phyloP scores from a whole-genome alignment of 768 basidiomycete species.

The Rhodotorula babjevae region DNA sequence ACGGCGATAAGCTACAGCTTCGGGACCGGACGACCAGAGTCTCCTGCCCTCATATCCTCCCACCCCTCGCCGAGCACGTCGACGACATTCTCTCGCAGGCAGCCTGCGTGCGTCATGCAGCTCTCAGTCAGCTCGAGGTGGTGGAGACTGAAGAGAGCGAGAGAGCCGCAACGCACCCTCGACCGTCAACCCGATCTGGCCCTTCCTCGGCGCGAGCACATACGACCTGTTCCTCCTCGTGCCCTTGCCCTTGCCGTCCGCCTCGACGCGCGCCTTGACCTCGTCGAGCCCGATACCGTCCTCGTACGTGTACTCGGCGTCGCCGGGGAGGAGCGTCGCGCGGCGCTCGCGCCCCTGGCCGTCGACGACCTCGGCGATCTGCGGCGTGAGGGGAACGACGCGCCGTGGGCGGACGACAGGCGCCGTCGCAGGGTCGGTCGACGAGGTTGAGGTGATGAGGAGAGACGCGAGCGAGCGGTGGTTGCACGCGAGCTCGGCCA shows the following conservation, averaged over 20 bases:
- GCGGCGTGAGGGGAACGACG: background rate
- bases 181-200: conserved; percentile 10
- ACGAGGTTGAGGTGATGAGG: background rate
- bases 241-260: background rate
- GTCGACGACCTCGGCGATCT: background rate
- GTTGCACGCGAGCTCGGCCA: conserved; percentile 31
- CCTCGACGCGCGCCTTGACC: background rate
- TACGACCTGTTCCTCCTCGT: conserved; percentile 22
- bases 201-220: conserved; percentile 20
- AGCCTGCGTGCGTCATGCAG: background rate
- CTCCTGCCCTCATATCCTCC: conserved; percentile 32
- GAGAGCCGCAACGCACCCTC: conserved; percentile 1
- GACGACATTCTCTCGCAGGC: background rate
- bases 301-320: conserved; percentile 12
- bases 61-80: conserved; percentile 17
- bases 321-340: conserved; percentile 27
- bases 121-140: background rate
- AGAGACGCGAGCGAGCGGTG: conserved; percentile 8
- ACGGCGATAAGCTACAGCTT: conserved; percentile 1
- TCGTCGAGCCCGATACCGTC: background rate
- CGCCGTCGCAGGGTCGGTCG: background rate
- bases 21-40: background rate
- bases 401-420: background rate
- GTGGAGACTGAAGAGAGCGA: background rate
- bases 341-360: background rate